Evolutionary conservation across 345 rosid genomes (phyloP).

Genomic region (Brassica incana): DNA sequence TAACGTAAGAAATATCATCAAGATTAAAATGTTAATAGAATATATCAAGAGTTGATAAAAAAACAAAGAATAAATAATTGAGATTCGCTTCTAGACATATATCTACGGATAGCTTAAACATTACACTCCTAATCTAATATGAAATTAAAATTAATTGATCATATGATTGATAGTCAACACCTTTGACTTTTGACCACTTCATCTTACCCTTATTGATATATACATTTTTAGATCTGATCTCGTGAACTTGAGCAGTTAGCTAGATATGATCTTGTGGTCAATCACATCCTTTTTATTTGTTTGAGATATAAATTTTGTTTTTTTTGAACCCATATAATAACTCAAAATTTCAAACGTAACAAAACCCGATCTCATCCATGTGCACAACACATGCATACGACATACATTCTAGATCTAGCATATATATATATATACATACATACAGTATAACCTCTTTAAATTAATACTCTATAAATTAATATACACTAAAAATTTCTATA

Average conservation of each 20-base stretch:
- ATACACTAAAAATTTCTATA: too few species aligned
- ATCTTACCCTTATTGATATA: constrained; percentile 7
- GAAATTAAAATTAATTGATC: neutral
- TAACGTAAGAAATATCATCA: neutral
- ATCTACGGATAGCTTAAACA: neutral
- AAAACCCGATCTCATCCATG: too few species aligned
- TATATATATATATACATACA: too few species aligned
- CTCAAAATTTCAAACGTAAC: too few species aligned
- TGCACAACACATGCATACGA: too few species aligned
- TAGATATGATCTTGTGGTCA: constrained; percentile 28
- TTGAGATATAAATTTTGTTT: neutral
- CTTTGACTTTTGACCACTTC: constrained; percentile 35
- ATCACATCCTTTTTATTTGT: constrained; percentile 20
- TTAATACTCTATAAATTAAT: too few species aligned
- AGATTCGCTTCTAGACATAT: neutral
- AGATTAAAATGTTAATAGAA: neutral
- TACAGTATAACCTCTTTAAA: too few species aligned
- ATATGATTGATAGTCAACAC: constrained; percentile 24
- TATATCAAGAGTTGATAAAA: neutral
- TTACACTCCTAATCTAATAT: neutral
- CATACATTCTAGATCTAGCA: too few species aligned
- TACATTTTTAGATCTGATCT: constrained; percentile 21
- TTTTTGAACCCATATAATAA: too few species aligned
- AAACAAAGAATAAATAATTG: too few species aligned
- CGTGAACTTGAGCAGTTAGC: constrained; percentile 33